Percentiles rank a stretch among this genome's conserved stretches.
phyloP scores from a whole-genome alignment of 1,284 basidiomycete species.

The Irpex sp. region DNA sequence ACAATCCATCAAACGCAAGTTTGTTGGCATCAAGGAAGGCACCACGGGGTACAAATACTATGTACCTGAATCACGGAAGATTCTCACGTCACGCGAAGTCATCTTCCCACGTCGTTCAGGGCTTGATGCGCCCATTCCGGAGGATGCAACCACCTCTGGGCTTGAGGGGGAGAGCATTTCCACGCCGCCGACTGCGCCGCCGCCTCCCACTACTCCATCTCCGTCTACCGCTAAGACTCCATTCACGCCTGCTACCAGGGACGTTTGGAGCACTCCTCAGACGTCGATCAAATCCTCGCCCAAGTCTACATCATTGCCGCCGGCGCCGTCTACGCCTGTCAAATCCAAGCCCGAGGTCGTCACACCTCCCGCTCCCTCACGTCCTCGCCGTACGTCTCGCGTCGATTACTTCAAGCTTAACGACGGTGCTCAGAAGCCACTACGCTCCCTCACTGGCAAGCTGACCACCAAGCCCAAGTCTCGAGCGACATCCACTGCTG shows the following conservation, averaged over 20 bases:
- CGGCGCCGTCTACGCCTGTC: neutral
- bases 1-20: constrained; percentile 19
- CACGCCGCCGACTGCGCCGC: neutral
- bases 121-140: neutral
- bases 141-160: neutral
- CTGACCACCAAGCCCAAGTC: neutral
- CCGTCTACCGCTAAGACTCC: too few species aligned
- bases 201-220: too few species aligned
- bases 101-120: constrained; percentile 16
- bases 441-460: neutral
- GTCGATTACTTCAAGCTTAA: constrained; percentile 3
- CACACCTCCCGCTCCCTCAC: neutral
- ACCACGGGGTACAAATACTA: constrained; percentile 19
- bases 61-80: constrained; percentile 11
- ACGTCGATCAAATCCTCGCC: neutral
- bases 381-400: neutral
- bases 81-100: constrained; percentile 22
- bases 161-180: constrained; percentile 1
- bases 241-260: too few species aligned
- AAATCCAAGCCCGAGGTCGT: neutral
- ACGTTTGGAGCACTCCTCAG: too few species aligned
- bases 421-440: neutral
- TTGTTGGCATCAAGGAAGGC: constrained; percentile 21
- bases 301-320: neutral
- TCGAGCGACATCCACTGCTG: neutral